These are phyloP conservation scores for Chrysosporium queenslandicum DNA, from an alignment of 2,329 filamentous ascomycete species.

Conservation along the genomic window DNA sequence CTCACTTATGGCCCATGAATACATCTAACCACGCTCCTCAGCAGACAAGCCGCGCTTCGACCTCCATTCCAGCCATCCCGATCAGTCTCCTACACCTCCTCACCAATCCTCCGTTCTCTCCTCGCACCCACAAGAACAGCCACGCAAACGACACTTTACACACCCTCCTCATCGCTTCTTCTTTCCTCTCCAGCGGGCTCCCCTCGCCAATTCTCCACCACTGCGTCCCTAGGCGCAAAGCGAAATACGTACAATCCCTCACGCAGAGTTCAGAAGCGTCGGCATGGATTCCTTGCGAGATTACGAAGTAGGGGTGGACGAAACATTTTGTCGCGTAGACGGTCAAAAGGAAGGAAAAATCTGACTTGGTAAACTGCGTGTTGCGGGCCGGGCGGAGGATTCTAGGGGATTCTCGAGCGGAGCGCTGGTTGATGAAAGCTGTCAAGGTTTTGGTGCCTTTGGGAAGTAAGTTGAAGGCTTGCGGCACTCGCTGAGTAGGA, in stretches of 20 bases:
- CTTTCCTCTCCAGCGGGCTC: conserved; percentile 21
- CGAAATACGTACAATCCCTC: conserved; percentile 51
- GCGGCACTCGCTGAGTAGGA: no score
- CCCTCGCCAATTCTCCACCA: conserved; percentile 36
- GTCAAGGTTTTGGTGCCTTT: no score
- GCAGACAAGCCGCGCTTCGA: neutral
- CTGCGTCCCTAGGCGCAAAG: conserved; percentile 34
- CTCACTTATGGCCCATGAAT: neutral
- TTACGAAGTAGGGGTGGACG: conserved; percentile 45
- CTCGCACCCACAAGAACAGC: conserved; percentile 8
- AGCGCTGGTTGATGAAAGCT: no score
- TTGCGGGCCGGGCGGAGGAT: neutral
- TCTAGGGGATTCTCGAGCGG: neutral
- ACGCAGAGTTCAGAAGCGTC: conserved; percentile 50
- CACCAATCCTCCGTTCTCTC: conserved; percentile 16
- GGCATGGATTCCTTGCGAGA: conserved; percentile 50
- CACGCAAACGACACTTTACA: conserved; percentile 14
- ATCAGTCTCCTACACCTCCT: conserved; percentile 34
- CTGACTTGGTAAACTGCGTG: conserved; percentile 40
- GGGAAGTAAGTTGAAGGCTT: no score
- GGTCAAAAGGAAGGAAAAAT: conserved; percentile 43
- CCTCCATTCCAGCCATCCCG: conserved; percentile 1
- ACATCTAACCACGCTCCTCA: neutral
- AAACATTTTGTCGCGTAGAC: conserved; percentile 45
- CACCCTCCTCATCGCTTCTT: neutral